Evolutionary conservation across 23 red algal genomes (phyloP), one percentile per base, ranked within the genome.

Genomic region (Gracilaria domingensis): DNA sequence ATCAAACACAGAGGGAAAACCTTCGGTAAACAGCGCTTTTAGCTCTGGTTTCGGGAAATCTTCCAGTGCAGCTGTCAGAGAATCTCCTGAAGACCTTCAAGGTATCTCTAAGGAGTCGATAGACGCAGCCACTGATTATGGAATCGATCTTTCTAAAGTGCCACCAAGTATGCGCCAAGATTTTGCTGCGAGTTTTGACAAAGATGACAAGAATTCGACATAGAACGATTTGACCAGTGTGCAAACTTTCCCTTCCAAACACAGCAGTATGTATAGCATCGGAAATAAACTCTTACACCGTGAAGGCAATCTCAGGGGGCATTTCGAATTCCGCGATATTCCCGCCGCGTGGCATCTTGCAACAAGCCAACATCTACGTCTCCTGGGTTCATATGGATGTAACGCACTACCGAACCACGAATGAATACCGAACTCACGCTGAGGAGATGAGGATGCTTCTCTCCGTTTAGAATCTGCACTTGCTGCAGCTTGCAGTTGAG

Each of bases 361-460:
- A 99, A 61, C 69, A 99, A 75, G 40, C 92, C 72, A 18, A 85
- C 72, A 80, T 99, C 94, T 0, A 99, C 93, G 45, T 96, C 90
- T 16, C 75, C 56, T 26, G 85, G 55, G 34, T 91, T 87, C 42
- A 99, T 80, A 45, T 96, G 94, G 17, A 99, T 84, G 88, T 99
- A 99, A 33, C 97, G 94, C 42, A 99, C 93, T 17, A 95, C 93
- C 48, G 89, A 93, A 57, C 94, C 97, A 26, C 97, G 91, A 60
- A 99, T 95, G 91, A 95, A 99, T 30, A 90, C 83, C 60, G 75
- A 65, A 38, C 54, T 92, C 47, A 99, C 83, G 12, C 82, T 59
- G 74, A 95, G 58, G 25, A 99, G 92, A 42, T 94, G 93, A 24
- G 93, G 97, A 51, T 90, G 83, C 48, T 81, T 89, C 12, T 94